Evolutionary conservation across 306 rosid species (phyloP).

Genomic region (Luffa aegyptiaca): DNA sequence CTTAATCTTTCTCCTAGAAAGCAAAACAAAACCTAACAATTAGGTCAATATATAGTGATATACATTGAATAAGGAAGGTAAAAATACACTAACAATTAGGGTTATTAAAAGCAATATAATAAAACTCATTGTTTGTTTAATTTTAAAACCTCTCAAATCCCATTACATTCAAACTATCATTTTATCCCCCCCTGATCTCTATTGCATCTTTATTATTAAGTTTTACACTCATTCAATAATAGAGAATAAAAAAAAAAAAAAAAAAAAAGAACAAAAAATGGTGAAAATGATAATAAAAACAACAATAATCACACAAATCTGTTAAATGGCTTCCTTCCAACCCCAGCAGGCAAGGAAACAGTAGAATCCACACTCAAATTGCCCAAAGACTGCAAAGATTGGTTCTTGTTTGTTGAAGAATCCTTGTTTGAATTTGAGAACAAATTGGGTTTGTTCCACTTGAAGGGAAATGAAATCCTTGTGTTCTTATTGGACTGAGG

Average conservation of each 20-base stretch:
- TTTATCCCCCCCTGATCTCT: conserved; percentile 15
- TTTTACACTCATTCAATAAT: conserved; percentile 38
- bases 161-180: conserved; percentile 19
- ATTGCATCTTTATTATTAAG: conserved; percentile 40
- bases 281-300: conserved; percentile 22
- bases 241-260: conserved; percentile 5
- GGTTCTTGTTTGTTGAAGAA: conserved; percentile 26
- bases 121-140: background rate
- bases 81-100: background rate
- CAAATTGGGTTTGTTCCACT: conserved; percentile 62
- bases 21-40: background rate
- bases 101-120: background rate
- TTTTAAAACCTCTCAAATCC: conserved; percentile 1
- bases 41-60: background rate
- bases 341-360: conserved; percentile 65
- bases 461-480: conserved; percentile 71
- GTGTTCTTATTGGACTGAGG: conserved; percentile 35
- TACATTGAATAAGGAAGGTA: background rate
- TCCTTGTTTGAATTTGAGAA: conserved; percentile 41
- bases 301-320: conserved; percentile 83
- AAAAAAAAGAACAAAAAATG: conserved; percentile 17
- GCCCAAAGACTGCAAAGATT: conserved; percentile 49
- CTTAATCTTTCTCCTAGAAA: too few species aligned
- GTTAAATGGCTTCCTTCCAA: conserved; percentile 89
- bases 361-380: conserved; percentile 82